Conservation (phyloP, 305 asterid genomes). For the Fraxinus sp. region DNA sequence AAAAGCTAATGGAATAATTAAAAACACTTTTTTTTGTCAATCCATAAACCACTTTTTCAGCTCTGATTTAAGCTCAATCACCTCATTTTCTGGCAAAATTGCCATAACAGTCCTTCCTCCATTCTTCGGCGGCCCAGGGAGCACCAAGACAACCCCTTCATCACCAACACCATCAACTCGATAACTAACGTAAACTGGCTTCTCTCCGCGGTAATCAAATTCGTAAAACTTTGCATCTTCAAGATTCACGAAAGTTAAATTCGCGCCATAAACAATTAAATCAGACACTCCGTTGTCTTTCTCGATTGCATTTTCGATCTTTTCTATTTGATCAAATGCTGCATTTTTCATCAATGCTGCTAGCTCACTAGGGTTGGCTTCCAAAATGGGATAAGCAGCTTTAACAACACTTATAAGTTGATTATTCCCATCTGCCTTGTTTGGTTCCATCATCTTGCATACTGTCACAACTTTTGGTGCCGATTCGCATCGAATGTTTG, state of each 20-base stretch:
- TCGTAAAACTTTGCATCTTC: constrained; percentile 49
- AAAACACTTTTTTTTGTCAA: background rate
- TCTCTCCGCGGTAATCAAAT: constrained; percentile 42
- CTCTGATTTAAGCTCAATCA: constrained; percentile 44
- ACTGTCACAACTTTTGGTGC: constrained; percentile 59
- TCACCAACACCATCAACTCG: constrained; percentile 62
- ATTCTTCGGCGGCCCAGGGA: constrained; percentile 29
- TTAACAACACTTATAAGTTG: constrained; percentile 51
- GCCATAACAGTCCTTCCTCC: constrained; percentile 41
- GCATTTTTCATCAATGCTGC: constrained; percentile 42
- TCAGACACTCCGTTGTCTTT: constrained; percentile 49
- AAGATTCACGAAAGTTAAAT: constrained; percentile 54
- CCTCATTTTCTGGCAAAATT: constrained; percentile 56
- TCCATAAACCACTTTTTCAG: constrained; percentile 44
- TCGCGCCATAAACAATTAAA: constrained; percentile 61
- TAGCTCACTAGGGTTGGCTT: constrained; percentile 43
- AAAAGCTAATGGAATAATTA: background rate
- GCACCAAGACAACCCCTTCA: constrained; percentile 55
- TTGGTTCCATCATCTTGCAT: constrained; percentile 32
- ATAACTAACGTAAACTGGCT: constrained; percentile 41
- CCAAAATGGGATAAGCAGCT: constrained; percentile 35
- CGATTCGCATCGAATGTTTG: constrained; percentile 35
- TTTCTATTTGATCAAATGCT: constrained; percentile 38
- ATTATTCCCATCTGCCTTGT: constrained; percentile 20
- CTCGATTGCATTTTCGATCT: constrained; percentile 51